Percentiles rank a stretch among this genome's conserved stretches.
These are phyloP conservation scores for Xylaria sp. DNA, from an alignment of 2,329 filamentous ascomycete species.

Conservation along the genomic window DNA sequence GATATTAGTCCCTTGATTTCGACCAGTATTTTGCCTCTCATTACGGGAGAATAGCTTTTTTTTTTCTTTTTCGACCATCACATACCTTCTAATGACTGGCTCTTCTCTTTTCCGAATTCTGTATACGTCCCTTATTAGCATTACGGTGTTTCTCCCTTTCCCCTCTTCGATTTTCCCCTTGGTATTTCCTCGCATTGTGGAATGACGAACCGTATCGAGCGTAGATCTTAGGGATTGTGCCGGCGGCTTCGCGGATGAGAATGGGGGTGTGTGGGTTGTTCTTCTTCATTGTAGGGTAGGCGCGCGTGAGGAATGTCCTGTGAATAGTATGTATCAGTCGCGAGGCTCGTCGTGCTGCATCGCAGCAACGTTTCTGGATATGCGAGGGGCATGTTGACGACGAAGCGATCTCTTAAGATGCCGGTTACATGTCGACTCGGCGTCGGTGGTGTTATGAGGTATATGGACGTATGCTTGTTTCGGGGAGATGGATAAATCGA, in stretches of 20 bases:
- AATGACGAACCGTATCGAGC: slow-evolving; percentile 83
- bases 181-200: too few species aligned
- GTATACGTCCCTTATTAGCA: slow-evolving; percentile 37
- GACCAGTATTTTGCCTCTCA: too few species aligned
- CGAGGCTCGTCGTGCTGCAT: neutral
- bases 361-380: neutral
- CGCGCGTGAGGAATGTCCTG: slow-evolving; percentile 88
- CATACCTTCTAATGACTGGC: slow-evolving; percentile 64
- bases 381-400: neutral
- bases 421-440: slow-evolving; percentile 10
- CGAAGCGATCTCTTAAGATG: neutral
- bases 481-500: neutral
- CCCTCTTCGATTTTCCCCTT: neutral
- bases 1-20: neutral
- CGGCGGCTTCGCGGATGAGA: slow-evolving; percentile 89
- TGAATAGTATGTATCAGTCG: neutral
- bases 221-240: slow-evolving; percentile 85
- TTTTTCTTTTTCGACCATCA: neutral
- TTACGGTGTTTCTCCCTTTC: neutral
- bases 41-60: too few species aligned
- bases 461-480: neutral
- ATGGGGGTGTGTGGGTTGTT: slow-evolving; percentile 95
- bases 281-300: slow-evolving; percentile 99
- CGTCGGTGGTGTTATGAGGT: neutral
- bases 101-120: slow-evolving; percentile 68